Conservation (phyloP, 441 rosid species). For the Melastoma candidum region DNA sequence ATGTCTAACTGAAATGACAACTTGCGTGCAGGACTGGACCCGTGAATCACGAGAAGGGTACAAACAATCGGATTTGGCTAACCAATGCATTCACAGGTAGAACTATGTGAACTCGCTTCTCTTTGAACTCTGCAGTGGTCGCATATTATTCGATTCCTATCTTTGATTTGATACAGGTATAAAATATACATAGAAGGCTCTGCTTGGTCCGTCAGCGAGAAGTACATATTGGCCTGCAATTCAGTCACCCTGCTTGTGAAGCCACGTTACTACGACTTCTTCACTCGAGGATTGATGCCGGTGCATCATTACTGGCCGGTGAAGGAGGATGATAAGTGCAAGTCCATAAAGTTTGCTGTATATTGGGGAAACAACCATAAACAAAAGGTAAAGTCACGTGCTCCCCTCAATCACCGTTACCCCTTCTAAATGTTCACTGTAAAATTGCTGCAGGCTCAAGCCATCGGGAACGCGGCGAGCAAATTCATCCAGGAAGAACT, state of each 20-base stretch:
- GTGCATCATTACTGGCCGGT: constrained; percentile 20
- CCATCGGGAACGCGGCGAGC: constrained; percentile 1
- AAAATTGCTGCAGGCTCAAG: constrained; percentile 1
- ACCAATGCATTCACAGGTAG: constrained; percentile 17
- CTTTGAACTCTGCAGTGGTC: not conserved
- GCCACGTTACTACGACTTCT: constrained; percentile 16
- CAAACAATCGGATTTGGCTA: constrained; percentile 13
- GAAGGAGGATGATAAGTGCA: constrained; percentile 1
- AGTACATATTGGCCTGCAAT: constrained; percentile 18
- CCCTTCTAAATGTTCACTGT: not conserved
- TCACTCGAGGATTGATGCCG: constrained; percentile 16
- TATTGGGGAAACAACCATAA: too few species aligned
- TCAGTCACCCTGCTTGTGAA: constrained; percentile 13
- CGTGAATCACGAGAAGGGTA: constrained; percentile 12
- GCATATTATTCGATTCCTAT: not conserved
- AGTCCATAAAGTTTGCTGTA: too few species aligned
- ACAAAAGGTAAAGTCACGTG: not conserved
- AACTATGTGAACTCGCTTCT: not conserved
- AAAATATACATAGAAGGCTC: constrained; percentile 20
- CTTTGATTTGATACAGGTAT: constrained; percentile 9
- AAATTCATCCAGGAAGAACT: constrained; percentile 1
- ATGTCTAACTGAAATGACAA: too few species aligned
- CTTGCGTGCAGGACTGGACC: constrained; percentile 9
- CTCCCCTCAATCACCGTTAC: not conserved
- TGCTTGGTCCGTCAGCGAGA: constrained; percentile 17